Evolutionary conservation across 176 grass and related monocot genomes (phyloP).

Genomic region (Oryza brachyantha): DNA sequence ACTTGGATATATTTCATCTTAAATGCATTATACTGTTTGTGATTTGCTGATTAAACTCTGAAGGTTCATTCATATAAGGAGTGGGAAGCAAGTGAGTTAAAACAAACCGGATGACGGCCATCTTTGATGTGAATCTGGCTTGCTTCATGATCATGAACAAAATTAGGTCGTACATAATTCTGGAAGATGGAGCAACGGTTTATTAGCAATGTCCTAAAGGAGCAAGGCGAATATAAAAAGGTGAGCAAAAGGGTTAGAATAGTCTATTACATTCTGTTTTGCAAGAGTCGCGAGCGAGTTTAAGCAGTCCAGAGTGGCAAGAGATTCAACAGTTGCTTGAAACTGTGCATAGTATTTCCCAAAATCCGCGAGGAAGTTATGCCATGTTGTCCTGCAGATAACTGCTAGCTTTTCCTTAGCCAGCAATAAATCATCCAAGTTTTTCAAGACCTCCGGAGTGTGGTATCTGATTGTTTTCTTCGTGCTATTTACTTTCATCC

Average conservation of each 20-base stretch:
- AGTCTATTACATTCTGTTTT: constrained; percentile 66
- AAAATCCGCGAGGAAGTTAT: constrained; percentile 68
- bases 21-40: too few relatives aligned
- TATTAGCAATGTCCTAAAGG: background rate
- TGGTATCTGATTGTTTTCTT: constrained; percentile 86
- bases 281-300: constrained; percentile 70
- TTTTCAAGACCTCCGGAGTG: constrained; percentile 70
- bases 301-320: constrained; percentile 85
- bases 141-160: constrained; percentile 68
- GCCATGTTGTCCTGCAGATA: constrained; percentile 74
- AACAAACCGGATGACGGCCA: constrained; percentile 90
- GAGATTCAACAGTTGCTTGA: constrained; percentile 72
- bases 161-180: constrained; percentile 81
- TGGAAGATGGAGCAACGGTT: constrained; percentile 36
- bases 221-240: background rate
- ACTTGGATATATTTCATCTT: too few relatives aligned
- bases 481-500: constrained; percentile 88
- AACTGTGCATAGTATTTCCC: constrained; percentile 75
- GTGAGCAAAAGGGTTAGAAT: background rate
- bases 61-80: background rate
- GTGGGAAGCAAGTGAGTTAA: constrained; percentile 19
- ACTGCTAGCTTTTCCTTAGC: constrained; percentile 80
- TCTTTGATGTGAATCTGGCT: constrained; percentile 77
- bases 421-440: constrained; percentile 67
- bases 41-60: constrained; percentile 8